A percentile compares a stretch with the other conserved stretches of the same genome.
Evolutionary conservation across 768 basidiomycete genomes (phyloP).

Genomic region (Phlebiopsis gigantea): DNA sequence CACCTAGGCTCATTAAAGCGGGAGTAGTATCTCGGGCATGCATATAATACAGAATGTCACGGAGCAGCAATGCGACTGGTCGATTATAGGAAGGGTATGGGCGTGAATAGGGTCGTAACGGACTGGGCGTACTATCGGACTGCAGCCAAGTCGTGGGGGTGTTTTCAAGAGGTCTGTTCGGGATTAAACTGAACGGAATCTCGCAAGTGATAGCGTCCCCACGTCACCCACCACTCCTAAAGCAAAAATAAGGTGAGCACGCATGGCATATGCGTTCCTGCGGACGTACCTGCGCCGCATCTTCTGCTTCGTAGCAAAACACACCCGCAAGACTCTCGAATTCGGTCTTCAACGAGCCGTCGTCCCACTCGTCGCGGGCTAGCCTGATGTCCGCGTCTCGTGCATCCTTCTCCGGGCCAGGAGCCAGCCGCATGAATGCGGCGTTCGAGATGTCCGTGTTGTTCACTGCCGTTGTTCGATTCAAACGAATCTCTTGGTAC

Average conservation of each 20-base stretch:
- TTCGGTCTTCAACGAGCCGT: constrained; percentile 36
- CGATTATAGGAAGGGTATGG: constrained; percentile 2
- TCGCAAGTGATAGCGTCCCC: constrained; percentile 39
- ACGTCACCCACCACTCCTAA: constrained; percentile 56
- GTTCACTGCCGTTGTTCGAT: constrained; percentile 42
- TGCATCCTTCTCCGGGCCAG: constrained; percentile 37
- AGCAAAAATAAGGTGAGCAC: not conserved
- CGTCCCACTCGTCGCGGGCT: constrained; percentile 40
- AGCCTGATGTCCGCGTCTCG: constrained; percentile 38
- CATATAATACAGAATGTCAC: not conserved
- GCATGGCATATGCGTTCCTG: not conserved
- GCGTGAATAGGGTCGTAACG: not conserved
- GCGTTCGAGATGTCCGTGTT: constrained; percentile 41
- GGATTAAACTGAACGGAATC: not conserved
- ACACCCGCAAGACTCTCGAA: constrained; percentile 51
- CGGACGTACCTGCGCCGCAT: constrained; percentile 39
- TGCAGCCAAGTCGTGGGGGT: not conserved
- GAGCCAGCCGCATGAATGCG: constrained; percentile 38
- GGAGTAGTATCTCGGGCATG: not conserved
- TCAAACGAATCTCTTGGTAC: constrained; percentile 53
- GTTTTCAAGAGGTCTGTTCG: not conserved
- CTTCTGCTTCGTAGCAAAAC: constrained; percentile 47
- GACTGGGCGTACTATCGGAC: not conserved
- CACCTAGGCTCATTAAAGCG: not conserved
- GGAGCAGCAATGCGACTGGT: not conserved